A percentile compares a stretch with the other conserved stretches of the same genome.
Conservation (phyloP, 441 rosid genomes). For the Pelargonium citronellum region DNA sequence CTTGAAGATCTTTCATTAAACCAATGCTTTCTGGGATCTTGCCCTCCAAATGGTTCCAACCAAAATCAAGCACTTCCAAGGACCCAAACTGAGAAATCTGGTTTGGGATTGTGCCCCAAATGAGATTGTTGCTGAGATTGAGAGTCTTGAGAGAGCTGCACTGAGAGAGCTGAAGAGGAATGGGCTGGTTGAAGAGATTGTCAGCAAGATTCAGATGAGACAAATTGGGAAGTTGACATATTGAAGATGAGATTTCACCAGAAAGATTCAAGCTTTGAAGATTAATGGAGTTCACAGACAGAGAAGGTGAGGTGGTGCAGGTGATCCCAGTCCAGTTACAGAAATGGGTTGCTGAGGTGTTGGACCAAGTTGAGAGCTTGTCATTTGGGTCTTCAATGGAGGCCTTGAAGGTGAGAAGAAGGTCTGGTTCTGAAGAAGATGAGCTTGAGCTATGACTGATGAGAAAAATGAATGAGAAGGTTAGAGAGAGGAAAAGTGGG, state of each 20-base stretch:
- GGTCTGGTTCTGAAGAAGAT: conserved; percentile 48
- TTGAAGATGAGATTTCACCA: conserved; percentile 67
- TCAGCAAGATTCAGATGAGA: conserved; percentile 64
- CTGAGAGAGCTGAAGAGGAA: conserved; percentile 66
- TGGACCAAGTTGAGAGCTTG: conserved; percentile 70
- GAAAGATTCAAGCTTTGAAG: conserved; percentile 82
- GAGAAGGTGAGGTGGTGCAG: conserved; percentile 42
- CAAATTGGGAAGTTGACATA: conserved; percentile 55
- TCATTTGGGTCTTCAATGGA: conserved; percentile 59
- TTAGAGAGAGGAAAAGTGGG: conserved; percentile 28
- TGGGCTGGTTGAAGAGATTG: conserved; percentile 72
- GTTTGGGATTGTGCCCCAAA: conserved; percentile 89
- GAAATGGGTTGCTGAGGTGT: conserved; percentile 41
- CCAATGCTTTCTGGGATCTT: conserved; percentile 54
- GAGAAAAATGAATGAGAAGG: conserved; percentile 39
- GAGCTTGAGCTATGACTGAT: conserved; percentile 12
- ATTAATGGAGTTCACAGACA: conserved; percentile 53
- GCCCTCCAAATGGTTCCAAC: conserved; percentile 63
- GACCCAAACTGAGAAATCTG: conserved; percentile 66
- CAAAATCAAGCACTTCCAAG: conserved; percentile 60
- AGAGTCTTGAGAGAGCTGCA: conserved; percentile 66
- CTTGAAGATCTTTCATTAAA: conserved; percentile 38
- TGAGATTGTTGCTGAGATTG: conserved; percentile 76
- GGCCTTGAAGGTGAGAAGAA: conserved; percentile 63
- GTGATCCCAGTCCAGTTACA: conserved; percentile 89